These are phyloP conservation scores for Pleurotus pulmonarius DNA, from an alignment of 768 basidiomycete genomes.

Conservation along the genomic window DNA sequence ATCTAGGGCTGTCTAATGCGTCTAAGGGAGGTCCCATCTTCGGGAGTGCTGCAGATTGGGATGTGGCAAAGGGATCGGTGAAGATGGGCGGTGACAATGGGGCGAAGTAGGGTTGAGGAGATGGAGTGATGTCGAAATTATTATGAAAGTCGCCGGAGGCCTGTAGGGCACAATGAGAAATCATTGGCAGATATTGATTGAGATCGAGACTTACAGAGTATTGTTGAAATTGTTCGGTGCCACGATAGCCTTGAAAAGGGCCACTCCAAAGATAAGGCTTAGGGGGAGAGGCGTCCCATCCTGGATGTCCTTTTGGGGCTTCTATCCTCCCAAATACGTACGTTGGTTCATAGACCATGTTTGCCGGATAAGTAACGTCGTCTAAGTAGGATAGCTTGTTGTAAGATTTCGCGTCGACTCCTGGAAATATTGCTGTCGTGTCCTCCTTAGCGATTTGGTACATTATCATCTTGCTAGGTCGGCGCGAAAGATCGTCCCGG, in stretches of 20 bases:
- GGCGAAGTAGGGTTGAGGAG: too few species aligned
- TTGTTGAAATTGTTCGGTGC: background rate
- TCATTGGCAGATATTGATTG: too few species aligned
- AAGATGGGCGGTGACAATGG: background rate
- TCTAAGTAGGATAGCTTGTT: background rate
- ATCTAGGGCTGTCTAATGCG: too few species aligned
- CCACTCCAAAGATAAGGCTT: constrained; percentile 4
- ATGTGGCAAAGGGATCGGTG: background rate
- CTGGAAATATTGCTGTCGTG: background rate
- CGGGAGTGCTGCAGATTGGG: too few species aligned
- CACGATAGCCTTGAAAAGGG: background rate
- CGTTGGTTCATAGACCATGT: background rate
- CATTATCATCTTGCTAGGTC: constrained; percentile 4
- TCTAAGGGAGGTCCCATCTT: too few species aligned
- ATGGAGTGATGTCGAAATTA: too few species aligned
- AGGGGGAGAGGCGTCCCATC: constrained; percentile 3
- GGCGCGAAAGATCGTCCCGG: constrained; percentile 4
- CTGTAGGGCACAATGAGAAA: too few species aligned
- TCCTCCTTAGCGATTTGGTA: background rate
- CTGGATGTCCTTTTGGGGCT: background rate
- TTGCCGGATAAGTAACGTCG: background rate
- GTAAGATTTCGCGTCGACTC: background rate
- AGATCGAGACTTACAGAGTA: background rate
- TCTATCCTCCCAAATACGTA: background rate
- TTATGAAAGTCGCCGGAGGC: too few species aligned